Evolutionary conservation across 2,329 filamentous ascomycete genomes (phyloP), one percentile per base, ranked within the genome.

Genomic region (Fusarium bactridioides): DNA sequence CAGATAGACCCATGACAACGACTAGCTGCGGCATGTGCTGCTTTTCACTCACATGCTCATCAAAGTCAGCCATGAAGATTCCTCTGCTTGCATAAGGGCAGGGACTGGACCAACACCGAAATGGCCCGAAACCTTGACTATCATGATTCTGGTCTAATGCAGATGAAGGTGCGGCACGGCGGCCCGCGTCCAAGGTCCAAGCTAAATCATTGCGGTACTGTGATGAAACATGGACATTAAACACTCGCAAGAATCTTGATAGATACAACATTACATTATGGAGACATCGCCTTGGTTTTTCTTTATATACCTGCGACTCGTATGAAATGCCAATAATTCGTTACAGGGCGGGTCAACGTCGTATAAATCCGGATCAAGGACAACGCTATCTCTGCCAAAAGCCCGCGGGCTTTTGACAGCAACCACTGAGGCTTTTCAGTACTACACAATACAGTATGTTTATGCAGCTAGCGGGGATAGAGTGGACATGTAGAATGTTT

Each of bases 151-250:
- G 27, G 35, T 41, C 43, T 51, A 60, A 25, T 55, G 55, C 23
- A 69, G 62, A 60, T 57, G 23, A 41, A 48, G 71, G 59, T 19
- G 55, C 31, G 44, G 51, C 66, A 67, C 45, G 51, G 56, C 73
- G 72, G 64, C 58, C 66, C 58, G 60, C 64, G 38, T 48, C 10
- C 31, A 57, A 57, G 41, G 21, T 23, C 64, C 45, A 47, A 63
- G 61, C 57, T 43, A 61, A 63, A 43, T 37, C 47, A 31, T 33
- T 65, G 71, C 64, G 73, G 71, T 43, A 57, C 66, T 53, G 41
- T 35, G 59, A 54, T 51, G 61, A 61, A 58, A 59, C 58, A 35
- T 41, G 38, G 13, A 31, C 31, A 10, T 50, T 16, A 48, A 63
- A 58, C 48, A 58, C 27, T 63, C 38, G 43, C 55, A 56, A 59